These are phyloP conservation scores for Castanea mollissima DNA, from an alignment of 306 rosid genomes.

Conservation along the genomic window DNA sequence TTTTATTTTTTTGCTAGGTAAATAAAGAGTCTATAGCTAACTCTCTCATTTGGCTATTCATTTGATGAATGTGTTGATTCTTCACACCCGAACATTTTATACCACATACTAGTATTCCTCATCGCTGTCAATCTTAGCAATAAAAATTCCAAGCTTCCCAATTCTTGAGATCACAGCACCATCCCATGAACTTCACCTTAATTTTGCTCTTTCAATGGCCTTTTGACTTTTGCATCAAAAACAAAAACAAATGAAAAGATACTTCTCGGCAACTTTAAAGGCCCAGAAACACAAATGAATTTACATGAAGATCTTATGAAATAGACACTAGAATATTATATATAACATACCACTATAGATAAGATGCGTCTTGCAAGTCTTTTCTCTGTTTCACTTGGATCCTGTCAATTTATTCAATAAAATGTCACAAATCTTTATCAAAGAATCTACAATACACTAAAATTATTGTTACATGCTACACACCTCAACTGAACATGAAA, in stretches of 20 bases:
- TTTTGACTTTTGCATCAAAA: not conserved
- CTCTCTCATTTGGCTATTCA: too few relatives aligned
- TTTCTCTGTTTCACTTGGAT: constrained; percentile 82
- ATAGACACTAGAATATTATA: not conserved
- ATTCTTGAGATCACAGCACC: not conserved
- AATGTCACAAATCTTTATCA: constrained; percentile 29
- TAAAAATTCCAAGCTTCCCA: not conserved
- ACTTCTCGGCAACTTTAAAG: not conserved
- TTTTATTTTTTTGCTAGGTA: too few relatives aligned
- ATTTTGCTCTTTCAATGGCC: not conserved
- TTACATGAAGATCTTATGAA: not conserved
- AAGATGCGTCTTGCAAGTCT: constrained; percentile 85
- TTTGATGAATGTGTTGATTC: not conserved
- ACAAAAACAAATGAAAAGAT: not conserved
- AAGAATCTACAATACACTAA: constrained; percentile 11
- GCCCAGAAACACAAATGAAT: not conserved
- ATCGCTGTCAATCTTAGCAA: not conserved
- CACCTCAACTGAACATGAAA: constrained; percentile 89
- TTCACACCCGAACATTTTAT: not conserved
- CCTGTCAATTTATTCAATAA: constrained; percentile 50
- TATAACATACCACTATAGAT: constrained; percentile 80
- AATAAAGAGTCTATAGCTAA: too few relatives aligned
- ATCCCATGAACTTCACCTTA: not conserved
- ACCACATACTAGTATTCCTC: not conserved
- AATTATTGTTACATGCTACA: constrained; percentile 13